A percentile compares a stretch with the other conserved stretches of the same genome.
Evolutionary conservation across 2,329 filamentous ascomycete genomes (phyloP).

Genomic region (Acrocalymma vagum): DNA sequence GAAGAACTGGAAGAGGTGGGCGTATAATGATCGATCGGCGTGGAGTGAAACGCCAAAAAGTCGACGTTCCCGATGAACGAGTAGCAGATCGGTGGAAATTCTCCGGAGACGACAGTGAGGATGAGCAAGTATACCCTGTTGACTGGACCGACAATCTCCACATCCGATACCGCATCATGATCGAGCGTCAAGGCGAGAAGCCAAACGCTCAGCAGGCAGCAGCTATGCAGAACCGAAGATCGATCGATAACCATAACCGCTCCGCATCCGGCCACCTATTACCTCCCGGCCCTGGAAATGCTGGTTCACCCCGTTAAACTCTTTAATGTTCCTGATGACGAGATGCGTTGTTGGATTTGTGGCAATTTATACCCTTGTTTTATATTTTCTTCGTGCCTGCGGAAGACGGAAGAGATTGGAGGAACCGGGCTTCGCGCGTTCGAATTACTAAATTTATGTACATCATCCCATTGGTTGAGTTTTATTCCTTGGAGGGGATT

Average conservation of each 20-base stretch:
- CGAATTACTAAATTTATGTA: slow-evolving; percentile 35
- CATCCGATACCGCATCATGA: slow-evolving; percentile 65
- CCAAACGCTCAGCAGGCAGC: slow-evolving; percentile 35
- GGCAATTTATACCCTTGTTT: slow-evolving; percentile 41
- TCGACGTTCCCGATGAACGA: slow-evolving; percentile 40
- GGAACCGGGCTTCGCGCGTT: slow-evolving; percentile 16
- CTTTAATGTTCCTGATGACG: slow-evolving; percentile 18
- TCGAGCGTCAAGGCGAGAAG: slow-evolving; percentile 52
- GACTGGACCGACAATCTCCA: slow-evolving; percentile 71
- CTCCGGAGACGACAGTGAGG: slow-evolving; percentile 84
- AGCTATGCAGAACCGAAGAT: slow-evolving; percentile 30
- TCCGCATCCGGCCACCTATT: slow-evolving; percentile 45
- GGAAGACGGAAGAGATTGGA: slow-evolving; percentile 15
- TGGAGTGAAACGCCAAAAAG: slow-evolving; percentile 64
- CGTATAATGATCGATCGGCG: slow-evolving; percentile 89
- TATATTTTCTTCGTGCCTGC: slow-evolving; percentile 34
- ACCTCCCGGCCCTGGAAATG: slow-evolving; percentile 33
- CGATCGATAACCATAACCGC: slow-evolving; percentile 46
- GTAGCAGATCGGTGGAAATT: slow-evolving; percentile 73
- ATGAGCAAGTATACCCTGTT: slow-evolving; percentile 75
- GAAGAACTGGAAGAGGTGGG: slow-evolving; percentile 84
- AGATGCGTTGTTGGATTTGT: slow-evolving; percentile 28
- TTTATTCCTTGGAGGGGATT: slow-evolving; percentile 1
- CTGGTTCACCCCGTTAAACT: slow-evolving; percentile 17
- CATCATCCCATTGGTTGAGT: slow-evolving; percentile 18